Evolutionary conservation across 805 yeast species (phyloP).

Genomic region (Scheffersomyces lignosus): DNA sequence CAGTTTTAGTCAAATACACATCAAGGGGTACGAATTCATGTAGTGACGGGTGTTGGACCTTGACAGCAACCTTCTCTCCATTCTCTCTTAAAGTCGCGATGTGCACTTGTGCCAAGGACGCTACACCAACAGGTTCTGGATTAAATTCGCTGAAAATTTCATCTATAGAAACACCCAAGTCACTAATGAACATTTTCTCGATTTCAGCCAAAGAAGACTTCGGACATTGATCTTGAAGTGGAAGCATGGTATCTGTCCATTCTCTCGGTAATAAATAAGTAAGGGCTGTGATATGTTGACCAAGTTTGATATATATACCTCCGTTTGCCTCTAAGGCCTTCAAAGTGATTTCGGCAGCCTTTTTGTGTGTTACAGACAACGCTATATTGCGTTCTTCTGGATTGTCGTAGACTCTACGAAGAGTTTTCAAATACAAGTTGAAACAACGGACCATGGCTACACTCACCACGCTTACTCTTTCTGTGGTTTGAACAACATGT

Average conservation of each 20-base stretch:
- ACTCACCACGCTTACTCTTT: constrained; percentile 62
- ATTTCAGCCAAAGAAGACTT: constrained; percentile 71
- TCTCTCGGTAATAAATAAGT: constrained; percentile 87
- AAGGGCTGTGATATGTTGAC: constrained; percentile 92
- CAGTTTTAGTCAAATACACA: constrained; percentile 71
- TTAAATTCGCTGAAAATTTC: constrained; percentile 70
- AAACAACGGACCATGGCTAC: constrained; percentile 75
- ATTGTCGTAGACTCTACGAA: constrained; percentile 44
- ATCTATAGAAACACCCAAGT: constrained; percentile 58
- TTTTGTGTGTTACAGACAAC: constrained; percentile 63
- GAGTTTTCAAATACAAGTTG: constrained; percentile 58
- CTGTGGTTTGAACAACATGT: constrained; percentile 36
- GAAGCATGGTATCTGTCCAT: constrained; percentile 95
- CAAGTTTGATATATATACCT: constrained; percentile 90
- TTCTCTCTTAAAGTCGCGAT: constrained; percentile 58
- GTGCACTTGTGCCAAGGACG: constrained; percentile 96
- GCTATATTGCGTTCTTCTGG: constrained; percentile 50
- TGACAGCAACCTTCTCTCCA: constrained; percentile 84
- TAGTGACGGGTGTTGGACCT: constrained; percentile 89
- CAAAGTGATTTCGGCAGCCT: constrained; percentile 78
- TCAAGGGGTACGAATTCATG: constrained; percentile 90
- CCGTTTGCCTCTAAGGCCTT: constrained; percentile 82
- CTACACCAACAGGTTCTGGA: constrained; percentile 84
- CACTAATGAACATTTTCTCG: constrained; percentile 61
- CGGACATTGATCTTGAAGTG: constrained; percentile 90